Base-by-base conservation (phyloP, 1,139 yeast species). In the Zygoascus sp. region DNA sequence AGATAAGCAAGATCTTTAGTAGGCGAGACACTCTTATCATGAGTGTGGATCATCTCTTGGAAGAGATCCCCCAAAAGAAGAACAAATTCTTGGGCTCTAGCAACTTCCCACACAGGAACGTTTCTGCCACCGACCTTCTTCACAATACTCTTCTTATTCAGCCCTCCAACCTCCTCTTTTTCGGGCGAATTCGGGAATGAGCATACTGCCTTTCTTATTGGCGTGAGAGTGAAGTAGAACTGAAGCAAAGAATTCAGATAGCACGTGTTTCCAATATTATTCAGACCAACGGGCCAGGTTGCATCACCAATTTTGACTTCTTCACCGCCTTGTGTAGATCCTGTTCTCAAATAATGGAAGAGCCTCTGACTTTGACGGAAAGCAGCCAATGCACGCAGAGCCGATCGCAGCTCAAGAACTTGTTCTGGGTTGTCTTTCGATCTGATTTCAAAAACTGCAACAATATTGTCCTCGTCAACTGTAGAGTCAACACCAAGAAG, bases 181-280 rank as follows among this genome's bases (percentile, higher is more conserved):
- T 66, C 60, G 10, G 54, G 57, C 3, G 65, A 63, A 27, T 63
- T 61, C 41, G 74, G 73, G 53, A 83, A 88, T 1, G 69, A 60
- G 45, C 85, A 60, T 15, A 88, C 75, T 52, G 78, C 75, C 1
- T 83, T 80, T 50, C 97, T 74, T 41, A 92, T 69, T 0, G 97
- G 97, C 47, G 79, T 78, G 44, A 92, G 80, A 9, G 90, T 84
- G 66, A 88, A 92, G 62, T 88, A 90, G 59, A 83, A 92, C 61
- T 92, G 98, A 28, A 92, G 69, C 45, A 92, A 72, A 0, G 97
- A 89, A 61, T 92, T 92, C 61, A 92, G 73, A 57, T 92, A 92
- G 64, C 98, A 92, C 0, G 98, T 90, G 61, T 92, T 92, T 28
- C 98, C 97, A 56, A 89, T 89, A 60, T 92, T 92, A 63, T 84